Conservation (phyloP, 2,329 filamentous ascomycete genomes). For the Scytalidium sp. region DNA sequence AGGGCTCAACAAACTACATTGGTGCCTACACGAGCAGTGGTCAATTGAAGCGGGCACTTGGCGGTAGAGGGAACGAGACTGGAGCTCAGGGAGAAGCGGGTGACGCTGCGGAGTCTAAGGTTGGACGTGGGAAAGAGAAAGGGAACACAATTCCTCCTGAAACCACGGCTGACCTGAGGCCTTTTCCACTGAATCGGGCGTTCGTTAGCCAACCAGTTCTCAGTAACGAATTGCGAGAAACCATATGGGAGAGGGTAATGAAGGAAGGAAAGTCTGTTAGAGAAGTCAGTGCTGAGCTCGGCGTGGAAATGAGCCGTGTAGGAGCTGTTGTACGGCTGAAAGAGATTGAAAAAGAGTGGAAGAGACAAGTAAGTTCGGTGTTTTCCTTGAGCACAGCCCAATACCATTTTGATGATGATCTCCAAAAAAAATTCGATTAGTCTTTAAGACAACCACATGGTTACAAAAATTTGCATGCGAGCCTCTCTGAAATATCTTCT, state of each 20-base stretch:
- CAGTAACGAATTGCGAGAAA: slow-evolving; percentile 61
- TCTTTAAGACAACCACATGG: slow-evolving; percentile 97
- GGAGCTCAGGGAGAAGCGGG: slow-evolving; percentile 1
- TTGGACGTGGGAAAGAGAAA: slow-evolving; percentile 1
- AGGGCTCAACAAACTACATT: slow-evolving; percentile 28
- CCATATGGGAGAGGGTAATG: slow-evolving; percentile 59
- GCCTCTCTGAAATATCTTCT: slow-evolving; percentile 73
- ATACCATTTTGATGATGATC: slow-evolving; percentile 58
- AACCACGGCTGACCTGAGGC: slow-evolving; percentile 27
- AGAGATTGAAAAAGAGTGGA: slow-evolving; percentile 65
- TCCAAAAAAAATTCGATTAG: slow-evolving; percentile 83
- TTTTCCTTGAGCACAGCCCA: slow-evolving; percentile 4
- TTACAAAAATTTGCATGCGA: slow-evolving; percentile 78
- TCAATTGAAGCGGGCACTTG: slow-evolving; percentile 20
- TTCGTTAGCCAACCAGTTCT: slow-evolving; percentile 62
- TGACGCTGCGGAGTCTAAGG: slow-evolving; percentile 1
- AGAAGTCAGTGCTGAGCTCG: slow-evolving; percentile 60
- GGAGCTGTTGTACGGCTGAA: slow-evolving; percentile 68
- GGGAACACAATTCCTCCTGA: slow-evolving; percentile 15
- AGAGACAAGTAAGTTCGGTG: slow-evolving; percentile 55
- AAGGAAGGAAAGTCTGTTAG: slow-evolving; percentile 53
- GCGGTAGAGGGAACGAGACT: slow-evolving; percentile 4
- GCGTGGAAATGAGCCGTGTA: slow-evolving; percentile 66
- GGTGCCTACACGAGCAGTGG: slow-evolving; percentile 25
- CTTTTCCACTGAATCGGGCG: slow-evolving; percentile 59